Base-by-base conservation (phyloP, 805 yeast genomes). In the Jamesozyma rosinii region DNA sequence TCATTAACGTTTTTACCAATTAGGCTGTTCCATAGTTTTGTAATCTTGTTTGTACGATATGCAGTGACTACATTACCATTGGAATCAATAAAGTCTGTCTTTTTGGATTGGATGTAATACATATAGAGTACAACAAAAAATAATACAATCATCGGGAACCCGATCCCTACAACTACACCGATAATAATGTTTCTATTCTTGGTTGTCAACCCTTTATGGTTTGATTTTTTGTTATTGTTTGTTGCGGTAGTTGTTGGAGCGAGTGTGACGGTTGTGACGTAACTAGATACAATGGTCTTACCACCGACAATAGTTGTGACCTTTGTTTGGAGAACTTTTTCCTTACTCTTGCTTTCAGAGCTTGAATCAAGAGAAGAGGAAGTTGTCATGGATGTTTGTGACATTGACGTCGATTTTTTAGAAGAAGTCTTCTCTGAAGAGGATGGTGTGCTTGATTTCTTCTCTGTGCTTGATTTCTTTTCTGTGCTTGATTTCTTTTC, bases 81-180 rank as follows among this genome's bases (percentile, higher is more conserved):
- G 5, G 63, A 55, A 43, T 59, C 57, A 38, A 59, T 54, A 38
- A 57, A 59, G 37, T 57, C 54, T 3, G 57, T 50, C 37, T 48
- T 58, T 35, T 51, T 55, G 10, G 56, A 42, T 47, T 49, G 49
- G n/a, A 55, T 42, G 30, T 55, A 54, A 40, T 47, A 56, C 15
- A 53, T 32, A 39, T 55, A 56, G 4, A 58, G 29, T 18, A 59
- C 11, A 14, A 49, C 48, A 10, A 41, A 14, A 3, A 45, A 32
- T 2, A 45, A 46, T 5, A 61, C 37, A 1, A 78, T 55, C 0
- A 73, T 53, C 2, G 88, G 83, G 0, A 79, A 76, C 41, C 84
- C 83, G 14, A 81, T 71, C 46, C 86, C 86, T 10, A 80, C 81
- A 15, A 76, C 80, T 44, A 78, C 77, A 26, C 87, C 87, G 44